These are phyloP conservation scores for Pyronema omphalodes DNA, from an alignment of 495 filamentous ascomycete species.

Conservation along the genomic window DNA sequence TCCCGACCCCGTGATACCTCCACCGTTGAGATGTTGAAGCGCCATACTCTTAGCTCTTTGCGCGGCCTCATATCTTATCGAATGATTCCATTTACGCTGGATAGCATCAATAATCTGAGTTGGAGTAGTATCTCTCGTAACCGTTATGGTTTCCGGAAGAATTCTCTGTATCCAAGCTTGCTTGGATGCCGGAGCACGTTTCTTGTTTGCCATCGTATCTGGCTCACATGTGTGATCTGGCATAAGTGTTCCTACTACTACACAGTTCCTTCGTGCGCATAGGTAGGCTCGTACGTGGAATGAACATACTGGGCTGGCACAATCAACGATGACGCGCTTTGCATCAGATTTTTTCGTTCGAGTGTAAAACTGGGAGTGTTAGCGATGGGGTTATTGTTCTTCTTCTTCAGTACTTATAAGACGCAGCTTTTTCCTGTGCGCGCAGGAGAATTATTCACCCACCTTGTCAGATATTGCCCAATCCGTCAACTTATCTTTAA, in stretches of 20 bases:
- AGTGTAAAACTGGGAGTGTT: not conserved
- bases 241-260: constrained; percentile 1
- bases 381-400: too few species aligned
- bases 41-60: constrained; percentile 2
- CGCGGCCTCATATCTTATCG: constrained; percentile 2
- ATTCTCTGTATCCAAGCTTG: constrained; percentile 5
- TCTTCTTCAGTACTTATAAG: too few species aligned
- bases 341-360: constrained; percentile 2
- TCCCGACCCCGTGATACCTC: not conserved
- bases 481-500: constrained; percentile 2
- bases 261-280: not conserved
- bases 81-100: constrained; percentile 1
- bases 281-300: constrained; percentile 3
- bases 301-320: not conserved
- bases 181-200: constrained; percentile 1
- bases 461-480: constrained; percentile 3
- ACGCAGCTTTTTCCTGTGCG: too few species aligned
- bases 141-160: constrained; percentile 1
- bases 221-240: constrained; percentile 1
- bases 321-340: constrained; percentile 2
- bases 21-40: not conserved
- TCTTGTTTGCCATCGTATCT: constrained; percentile 1
- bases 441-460: too few species aligned
- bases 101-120: constrained; percentile 6
- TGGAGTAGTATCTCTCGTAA: not conserved